Conservation (phyloP, 352 stramenopile genomes). For the Pythium aquatile region DNA sequence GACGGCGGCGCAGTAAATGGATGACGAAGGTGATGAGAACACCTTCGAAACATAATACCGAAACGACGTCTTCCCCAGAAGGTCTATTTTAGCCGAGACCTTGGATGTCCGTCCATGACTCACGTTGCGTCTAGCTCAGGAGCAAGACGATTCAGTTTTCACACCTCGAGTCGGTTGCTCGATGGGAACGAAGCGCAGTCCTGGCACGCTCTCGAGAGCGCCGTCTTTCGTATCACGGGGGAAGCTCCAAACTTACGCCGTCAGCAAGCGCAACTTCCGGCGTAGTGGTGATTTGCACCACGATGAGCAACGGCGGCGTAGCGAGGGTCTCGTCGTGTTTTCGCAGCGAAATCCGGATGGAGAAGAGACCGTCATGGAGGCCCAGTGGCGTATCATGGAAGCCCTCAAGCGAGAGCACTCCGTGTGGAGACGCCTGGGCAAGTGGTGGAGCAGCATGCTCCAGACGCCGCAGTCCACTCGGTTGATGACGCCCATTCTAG, state of each 20-base stretch:
- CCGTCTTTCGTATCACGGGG: background rate
- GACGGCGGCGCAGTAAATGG: background rate
- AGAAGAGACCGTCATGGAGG: slow-evolving; percentile 36
- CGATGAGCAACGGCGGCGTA: slow-evolving; percentile 32
- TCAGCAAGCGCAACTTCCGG: slow-evolving; percentile 34
- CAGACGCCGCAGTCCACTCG: slow-evolving; percentile 1
- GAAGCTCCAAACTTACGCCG: slow-evolving; percentile 35
- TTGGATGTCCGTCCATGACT: background rate
- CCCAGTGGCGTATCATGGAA: slow-evolving; percentile 25
- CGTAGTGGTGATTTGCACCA: slow-evolving; percentile 38
- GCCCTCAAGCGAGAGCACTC: slow-evolving; percentile 22
- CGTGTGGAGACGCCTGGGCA: slow-evolving; percentile 5
- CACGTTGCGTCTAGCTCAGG: background rate
- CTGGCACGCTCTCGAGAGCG: background rate
- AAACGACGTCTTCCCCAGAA: slow-evolving; percentile 8
- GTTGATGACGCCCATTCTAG: slow-evolving; percentile 29
- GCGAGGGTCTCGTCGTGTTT: slow-evolving; percentile 35
- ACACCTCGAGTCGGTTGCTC: background rate
- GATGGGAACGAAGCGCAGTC: slow-evolving; percentile 3
- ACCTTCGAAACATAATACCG: slow-evolving; percentile 11
- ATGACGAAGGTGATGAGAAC: slow-evolving; percentile 5
- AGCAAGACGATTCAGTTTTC: background rate
- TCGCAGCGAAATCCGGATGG: slow-evolving; percentile 54
- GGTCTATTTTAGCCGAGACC: slow-evolving; percentile 2
- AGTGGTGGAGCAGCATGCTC: slow-evolving; percentile 22